Percentiles rank a stretch among this genome's conserved stretches.
These are phyloP conservation scores for Infundibulicybe gibba DNA, from an alignment of 768 basidiomycete genomes.

Conservation along the genomic window DNA sequence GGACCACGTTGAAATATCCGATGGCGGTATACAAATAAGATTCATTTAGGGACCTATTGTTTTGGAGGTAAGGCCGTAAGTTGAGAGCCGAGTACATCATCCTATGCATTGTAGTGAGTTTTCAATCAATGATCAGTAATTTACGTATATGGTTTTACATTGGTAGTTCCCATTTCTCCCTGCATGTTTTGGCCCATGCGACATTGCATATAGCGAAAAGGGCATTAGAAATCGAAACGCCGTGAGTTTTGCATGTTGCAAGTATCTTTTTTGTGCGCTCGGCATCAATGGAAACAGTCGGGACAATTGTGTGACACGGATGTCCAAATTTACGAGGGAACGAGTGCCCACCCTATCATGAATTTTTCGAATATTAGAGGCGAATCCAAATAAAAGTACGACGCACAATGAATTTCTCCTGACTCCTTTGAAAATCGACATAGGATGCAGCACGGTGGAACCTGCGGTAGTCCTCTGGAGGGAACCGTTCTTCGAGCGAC, in stretches of 20 bases:
- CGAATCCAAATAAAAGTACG: neutral
- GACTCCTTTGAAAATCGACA: slow-evolving; percentile 53
- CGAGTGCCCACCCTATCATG: slow-evolving; percentile 62
- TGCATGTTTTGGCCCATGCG: slow-evolving; percentile 60
- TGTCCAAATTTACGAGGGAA: slow-evolving; percentile 52
- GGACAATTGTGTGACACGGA: slow-evolving; percentile 61
- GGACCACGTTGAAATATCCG: slow-evolving; percentile 78
- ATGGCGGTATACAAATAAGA: slow-evolving; percentile 85
- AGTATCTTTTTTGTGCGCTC: slow-evolving; percentile 60
- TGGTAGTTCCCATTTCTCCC: slow-evolving; percentile 43
- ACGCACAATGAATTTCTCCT: slow-evolving; percentile 54
- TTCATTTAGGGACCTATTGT: slow-evolving; percentile 39
- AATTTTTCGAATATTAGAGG: slow-evolving; percentile 1
- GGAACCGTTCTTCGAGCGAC: slow-evolving; percentile 49
- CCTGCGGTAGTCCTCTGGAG: slow-evolving; percentile 23
- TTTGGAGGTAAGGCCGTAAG: slow-evolving; percentile 56
- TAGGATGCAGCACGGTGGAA: slow-evolving; percentile 43
- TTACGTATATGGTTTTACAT: slow-evolving; percentile 41
- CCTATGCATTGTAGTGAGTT: slow-evolving; percentile 23
- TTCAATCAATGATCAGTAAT: too few relatives aligned
- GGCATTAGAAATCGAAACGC: slow-evolving; percentile 72
- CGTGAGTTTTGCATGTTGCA: slow-evolving; percentile 64
- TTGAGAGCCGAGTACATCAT: slow-evolving; percentile 90
- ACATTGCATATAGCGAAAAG: slow-evolving; percentile 74
- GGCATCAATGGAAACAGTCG: slow-evolving; percentile 56